Percentiles rank a stretch among this genome's conserved stretches.
phyloP scores from a whole-genome alignment of 225 moss, liverwort and hornwort species.

The Rhytidiadelphus loreus region DNA sequence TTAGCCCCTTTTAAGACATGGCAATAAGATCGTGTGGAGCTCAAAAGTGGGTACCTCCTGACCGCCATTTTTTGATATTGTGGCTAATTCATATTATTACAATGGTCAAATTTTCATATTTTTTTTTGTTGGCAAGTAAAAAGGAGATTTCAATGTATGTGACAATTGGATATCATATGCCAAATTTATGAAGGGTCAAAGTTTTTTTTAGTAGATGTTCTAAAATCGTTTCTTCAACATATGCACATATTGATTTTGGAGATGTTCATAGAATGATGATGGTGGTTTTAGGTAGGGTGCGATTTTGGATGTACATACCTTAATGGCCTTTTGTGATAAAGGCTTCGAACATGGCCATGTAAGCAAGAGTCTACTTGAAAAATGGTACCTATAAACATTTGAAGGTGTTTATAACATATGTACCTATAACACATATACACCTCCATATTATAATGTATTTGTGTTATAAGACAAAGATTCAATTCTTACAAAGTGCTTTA shows the following conservation, averaged over 20 bases:
- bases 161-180: background rate
- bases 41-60: background rate
- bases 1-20: too few species aligned
- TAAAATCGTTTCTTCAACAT: background rate
- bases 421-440: too few species aligned
- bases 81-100: too few species aligned
- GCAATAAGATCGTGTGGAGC: background rate
- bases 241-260: background rate
- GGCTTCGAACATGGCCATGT: background rate
- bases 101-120: background rate
- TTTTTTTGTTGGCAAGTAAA: too few species aligned
- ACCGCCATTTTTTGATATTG: background rate
- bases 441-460: too few species aligned
- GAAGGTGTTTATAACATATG: too few species aligned
- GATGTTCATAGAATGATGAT: background rate
- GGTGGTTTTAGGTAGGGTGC: accelerated
- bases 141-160: background rate
- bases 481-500: background rate
- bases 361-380: background rate
- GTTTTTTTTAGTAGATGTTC: background rate
- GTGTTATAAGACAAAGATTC: too few species aligned
- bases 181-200: background rate
- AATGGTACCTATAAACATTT: background rate
- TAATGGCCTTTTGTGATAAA: background rate
- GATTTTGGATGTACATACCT: accelerated